Percentiles rank a stretch among this genome's conserved stretches.
Conservation (phyloP, 495 filamentous ascomycete species). For the Podospora bellae-mahoneyi region DNA sequence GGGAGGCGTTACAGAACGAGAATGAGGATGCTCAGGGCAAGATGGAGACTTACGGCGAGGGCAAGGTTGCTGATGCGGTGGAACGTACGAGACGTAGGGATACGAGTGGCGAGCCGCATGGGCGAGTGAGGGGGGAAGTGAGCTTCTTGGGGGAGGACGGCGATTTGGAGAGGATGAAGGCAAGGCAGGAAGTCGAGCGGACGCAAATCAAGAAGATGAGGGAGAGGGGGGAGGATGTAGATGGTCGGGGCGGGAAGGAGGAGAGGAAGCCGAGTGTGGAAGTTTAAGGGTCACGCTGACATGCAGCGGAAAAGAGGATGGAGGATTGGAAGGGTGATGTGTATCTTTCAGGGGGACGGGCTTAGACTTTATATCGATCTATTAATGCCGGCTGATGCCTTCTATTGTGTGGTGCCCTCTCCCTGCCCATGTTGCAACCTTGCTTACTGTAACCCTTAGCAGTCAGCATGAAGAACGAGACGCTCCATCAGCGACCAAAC, state of each 20-base stretch:
- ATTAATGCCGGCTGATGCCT: too few species aligned
- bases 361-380: too few species aligned
- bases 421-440: too few species aligned
- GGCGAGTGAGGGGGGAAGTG: constrained; percentile 26
- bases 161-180: constrained; percentile 41
- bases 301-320: too few species aligned
- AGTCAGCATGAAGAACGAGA: too few species aligned
- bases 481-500: too few species aligned
- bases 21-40: constrained; percentile 51
- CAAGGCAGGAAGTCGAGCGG: constrained; percentile 31
- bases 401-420: too few species aligned
- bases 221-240: constrained; percentile 27
- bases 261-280: constrained; percentile 11
- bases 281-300: background rate
- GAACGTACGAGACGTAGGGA: constrained; percentile 31
- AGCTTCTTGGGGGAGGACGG: constrained; percentile 34
- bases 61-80: constrained; percentile 51
- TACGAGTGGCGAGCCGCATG: constrained; percentile 14
- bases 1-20: constrained; percentile 24
- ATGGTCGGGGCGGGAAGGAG: constrained; percentile 16
- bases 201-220: constrained; percentile 35
- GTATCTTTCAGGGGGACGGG: too few species aligned
- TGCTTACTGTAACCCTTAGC: too few species aligned
- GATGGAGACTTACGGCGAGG: constrained; percentile 53
- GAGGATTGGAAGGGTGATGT: background rate